phyloP scores from a whole-genome alignment of 805 yeast species.

The Metschnikowia koreensis region DNA sequence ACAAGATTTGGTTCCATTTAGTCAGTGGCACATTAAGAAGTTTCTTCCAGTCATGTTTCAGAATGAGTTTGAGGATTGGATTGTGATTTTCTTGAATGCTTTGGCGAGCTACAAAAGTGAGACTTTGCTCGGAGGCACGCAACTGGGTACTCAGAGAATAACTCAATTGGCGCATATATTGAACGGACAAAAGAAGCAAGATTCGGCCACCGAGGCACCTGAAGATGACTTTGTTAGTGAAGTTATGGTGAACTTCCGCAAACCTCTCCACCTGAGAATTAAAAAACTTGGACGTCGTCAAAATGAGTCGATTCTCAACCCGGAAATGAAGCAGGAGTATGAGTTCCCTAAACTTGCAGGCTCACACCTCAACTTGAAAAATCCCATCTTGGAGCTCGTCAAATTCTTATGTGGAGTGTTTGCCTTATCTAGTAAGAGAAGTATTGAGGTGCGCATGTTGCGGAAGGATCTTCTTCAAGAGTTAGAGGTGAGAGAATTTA shows the following conservation, averaged over 20 bases:
- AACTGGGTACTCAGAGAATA: constrained; percentile 52
- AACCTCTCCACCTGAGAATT: constrained; percentile 64
- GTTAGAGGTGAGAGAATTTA: constrained; percentile 83
- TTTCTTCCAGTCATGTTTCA: constrained; percentile 74
- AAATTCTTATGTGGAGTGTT: constrained; percentile 74
- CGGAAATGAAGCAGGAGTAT: constrained; percentile 62
- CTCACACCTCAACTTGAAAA: constrained; percentile 52
- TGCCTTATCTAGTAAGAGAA: constrained; percentile 59
- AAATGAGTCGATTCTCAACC: constrained; percentile 66
- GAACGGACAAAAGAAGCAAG: constrained; percentile 40
- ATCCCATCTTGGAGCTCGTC: constrained; percentile 78
- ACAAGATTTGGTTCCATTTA: constrained; percentile 48
- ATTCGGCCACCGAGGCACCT: constrained; percentile 32
- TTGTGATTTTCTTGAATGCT: constrained; percentile 69
- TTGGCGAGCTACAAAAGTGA: constrained; percentile 55
- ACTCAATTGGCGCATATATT: constrained; percentile 65
- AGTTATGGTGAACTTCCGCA: constrained; percentile 55
- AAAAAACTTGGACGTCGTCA: constrained; percentile 66
- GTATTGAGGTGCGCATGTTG: constrained; percentile 69
- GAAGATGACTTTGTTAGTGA: constrained; percentile 41
- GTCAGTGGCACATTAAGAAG: constrained; percentile 75
- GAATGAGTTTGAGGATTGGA: constrained; percentile 87
- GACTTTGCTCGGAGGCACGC: constrained; percentile 35
- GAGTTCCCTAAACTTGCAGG: constrained; percentile 79
- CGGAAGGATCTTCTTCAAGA: constrained; percentile 70